Evolutionary conservation across 768 basidiomycete species (phyloP).

Genomic region (Suillus weaverae): DNA sequence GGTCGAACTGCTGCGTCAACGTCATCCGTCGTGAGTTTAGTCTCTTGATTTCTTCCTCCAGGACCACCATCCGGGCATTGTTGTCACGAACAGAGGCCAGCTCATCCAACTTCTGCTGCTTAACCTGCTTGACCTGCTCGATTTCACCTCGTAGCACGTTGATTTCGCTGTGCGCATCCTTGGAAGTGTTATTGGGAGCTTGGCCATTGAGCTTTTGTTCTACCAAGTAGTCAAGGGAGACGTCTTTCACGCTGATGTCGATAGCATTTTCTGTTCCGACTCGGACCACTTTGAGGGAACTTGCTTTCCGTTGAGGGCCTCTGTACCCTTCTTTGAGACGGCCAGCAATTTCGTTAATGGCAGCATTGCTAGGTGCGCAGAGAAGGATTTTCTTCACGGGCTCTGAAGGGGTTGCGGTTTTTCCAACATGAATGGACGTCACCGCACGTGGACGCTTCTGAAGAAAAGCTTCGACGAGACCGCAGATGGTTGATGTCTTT

Average conservation of each 20-base stretch:
- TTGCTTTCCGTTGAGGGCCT: conserved; percentile 49
- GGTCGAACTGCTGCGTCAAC: conserved; percentile 71
- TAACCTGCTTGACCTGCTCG: conserved; percentile 60
- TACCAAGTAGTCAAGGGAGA: conserved; percentile 85
- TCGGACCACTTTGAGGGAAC: conserved; percentile 83
- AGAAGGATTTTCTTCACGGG: conserved; percentile 75
- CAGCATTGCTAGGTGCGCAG: conserved; percentile 97
- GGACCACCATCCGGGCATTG: conserved; percentile 44
- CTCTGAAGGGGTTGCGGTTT: conserved; percentile 38
- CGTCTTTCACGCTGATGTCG: conserved; percentile 76
- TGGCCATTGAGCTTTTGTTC: conserved; percentile 64
- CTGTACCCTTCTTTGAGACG: conserved; percentile 82
- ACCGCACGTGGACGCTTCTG: conserved; percentile 53
- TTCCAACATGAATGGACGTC: conserved; percentile 52
- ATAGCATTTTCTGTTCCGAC: conserved; percentile 77
- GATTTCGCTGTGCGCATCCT: conserved; percentile 60
- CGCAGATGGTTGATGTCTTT: conserved; percentile 97
- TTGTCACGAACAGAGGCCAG: conserved; percentile 58
- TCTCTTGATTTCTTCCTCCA: conserved; percentile 71
- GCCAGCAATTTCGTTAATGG: conserved; percentile 93
- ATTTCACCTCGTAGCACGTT: conserved; percentile 62
- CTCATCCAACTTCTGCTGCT: conserved; percentile 63
- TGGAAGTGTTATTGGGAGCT: conserved; percentile 38
- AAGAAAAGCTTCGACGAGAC: conserved; percentile 83
- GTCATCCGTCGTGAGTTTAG: conserved; percentile 65